Evolutionary conservation across 441 rosid genomes (phyloP).

Genomic region (Adansonia gregorii): DNA sequence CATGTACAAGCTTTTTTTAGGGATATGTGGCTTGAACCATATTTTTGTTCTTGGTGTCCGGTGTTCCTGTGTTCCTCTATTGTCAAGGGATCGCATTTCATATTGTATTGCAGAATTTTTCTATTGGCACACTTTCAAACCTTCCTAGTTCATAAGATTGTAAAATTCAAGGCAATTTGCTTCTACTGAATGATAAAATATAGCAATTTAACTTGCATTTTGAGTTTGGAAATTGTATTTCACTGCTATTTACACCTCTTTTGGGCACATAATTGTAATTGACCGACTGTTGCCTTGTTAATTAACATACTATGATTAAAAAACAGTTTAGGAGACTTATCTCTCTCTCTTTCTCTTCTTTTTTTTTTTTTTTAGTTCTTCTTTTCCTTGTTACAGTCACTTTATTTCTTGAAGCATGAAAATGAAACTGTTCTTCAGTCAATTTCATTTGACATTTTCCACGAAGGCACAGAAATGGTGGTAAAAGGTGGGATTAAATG

Average conservation of each 20-base stretch:
- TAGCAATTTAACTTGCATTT: not conserved
- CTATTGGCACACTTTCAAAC: not conserved
- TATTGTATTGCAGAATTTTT: not conserved
- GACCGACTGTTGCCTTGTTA: not conserved
- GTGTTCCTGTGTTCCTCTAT: not conserved
- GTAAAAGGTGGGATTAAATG: not conserved
- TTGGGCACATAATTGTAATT: not conserved
- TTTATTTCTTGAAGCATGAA: not conserved
- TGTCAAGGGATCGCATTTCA: not conserved
- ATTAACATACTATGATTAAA: not conserved
- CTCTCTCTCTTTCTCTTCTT: too few relatives aligned
- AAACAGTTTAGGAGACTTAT: not conserved
- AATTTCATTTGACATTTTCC: not conserved
- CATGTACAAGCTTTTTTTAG: not conserved
- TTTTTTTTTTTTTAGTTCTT: not conserved
- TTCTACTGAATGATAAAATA: not conserved
- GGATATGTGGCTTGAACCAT: not conserved
- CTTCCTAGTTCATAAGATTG: constrained; percentile 14
- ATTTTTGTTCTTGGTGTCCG: not conserved
- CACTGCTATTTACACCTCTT: not conserved
- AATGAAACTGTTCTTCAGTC: not conserved
- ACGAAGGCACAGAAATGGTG: not conserved
- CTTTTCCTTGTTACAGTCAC: not conserved
- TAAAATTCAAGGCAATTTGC: constrained; percentile 2
- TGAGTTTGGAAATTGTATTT: not conserved